Conservation (phyloP, 805 yeast genomes). For the Candida sonorensis region DNA sequence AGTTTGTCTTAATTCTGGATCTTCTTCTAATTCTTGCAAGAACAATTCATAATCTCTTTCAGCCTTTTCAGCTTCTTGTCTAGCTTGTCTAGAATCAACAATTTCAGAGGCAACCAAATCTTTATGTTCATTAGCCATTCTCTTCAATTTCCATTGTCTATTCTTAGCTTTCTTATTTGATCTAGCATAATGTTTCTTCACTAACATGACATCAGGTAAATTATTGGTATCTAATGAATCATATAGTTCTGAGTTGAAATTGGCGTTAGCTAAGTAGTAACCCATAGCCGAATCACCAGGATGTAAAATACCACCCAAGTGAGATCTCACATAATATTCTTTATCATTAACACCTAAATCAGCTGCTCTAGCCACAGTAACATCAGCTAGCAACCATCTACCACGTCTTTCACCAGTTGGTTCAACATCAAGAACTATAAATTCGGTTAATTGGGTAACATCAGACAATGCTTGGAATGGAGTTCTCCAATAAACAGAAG, state of each 20-base stretch:
- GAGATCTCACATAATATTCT: constrained; percentile 80
- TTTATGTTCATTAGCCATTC: constrained; percentile 95
- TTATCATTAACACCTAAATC: constrained; percentile 85
- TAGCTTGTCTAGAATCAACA: constrained; percentile 57
- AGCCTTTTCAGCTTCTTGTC: constrained; percentile 84
- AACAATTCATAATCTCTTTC: constrained; percentile 93
- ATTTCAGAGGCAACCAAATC: constrained; percentile 70
- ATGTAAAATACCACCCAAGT: constrained; percentile 88
- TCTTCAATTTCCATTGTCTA: constrained; percentile 86
- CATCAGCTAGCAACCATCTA: constrained; percentile 77
- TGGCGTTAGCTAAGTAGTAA: constrained; percentile 76
- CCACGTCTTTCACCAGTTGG: constrained; percentile 79
- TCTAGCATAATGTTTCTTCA: constrained; percentile 84
- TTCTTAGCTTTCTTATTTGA: constrained; percentile 67
- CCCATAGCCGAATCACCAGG: constrained; percentile 97
- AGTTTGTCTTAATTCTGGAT: constrained; percentile 85
- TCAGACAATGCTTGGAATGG: constrained; percentile 77
- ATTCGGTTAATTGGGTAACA: constrained; percentile 72
- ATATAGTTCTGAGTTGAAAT: constrained; percentile 83
- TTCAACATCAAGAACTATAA: constrained; percentile 88
- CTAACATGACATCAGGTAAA: constrained; percentile 78
- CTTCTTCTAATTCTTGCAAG: constrained; percentile 97
- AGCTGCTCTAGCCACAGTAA: constrained; percentile 81
- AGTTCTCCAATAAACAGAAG: constrained; percentile 71
- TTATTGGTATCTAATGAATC: constrained; percentile 59